Evolutionary conservation across 2,329 filamentous ascomycete genomes (phyloP).

Genomic region (Cordyceps fumosorosea): DNA sequence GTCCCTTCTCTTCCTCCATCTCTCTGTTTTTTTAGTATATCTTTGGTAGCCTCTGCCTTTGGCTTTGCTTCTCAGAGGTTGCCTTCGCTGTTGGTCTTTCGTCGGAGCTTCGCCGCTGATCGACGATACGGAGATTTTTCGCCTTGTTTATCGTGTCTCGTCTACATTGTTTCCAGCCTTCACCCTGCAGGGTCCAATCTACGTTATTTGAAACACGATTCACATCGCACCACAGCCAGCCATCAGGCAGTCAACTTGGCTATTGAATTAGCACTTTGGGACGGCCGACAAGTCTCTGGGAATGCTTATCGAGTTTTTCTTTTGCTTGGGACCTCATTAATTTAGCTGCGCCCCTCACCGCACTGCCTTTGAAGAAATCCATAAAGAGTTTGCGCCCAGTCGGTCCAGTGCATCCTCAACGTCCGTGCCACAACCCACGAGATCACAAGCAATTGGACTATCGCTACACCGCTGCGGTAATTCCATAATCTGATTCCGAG

Average conservation of each 20-base stretch:
- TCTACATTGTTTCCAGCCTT: conserved; percentile 1
- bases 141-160: neutral
- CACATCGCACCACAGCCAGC: conserved; percentile 5
- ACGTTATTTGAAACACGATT: conserved; percentile 11
- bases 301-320: neutral
- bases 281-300: neutral
- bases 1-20: conserved; percentile 1
- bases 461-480: neutral
- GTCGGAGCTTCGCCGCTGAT: neutral
- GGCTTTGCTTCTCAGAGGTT: neutral
- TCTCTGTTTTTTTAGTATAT: neutral
- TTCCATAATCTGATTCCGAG: neutral
- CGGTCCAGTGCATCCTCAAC: neutral
- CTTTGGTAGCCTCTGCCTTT: neutral
- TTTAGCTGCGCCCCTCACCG: neutral
- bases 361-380: neutral
- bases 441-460: neutral
- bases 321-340: neutral
- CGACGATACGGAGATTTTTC: neutral
- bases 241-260: neutral
- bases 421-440: conserved; percentile 11
- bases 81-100: neutral
- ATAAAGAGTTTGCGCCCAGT: neutral
- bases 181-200: conserved; percentile 5
- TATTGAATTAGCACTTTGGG: neutral